Percentiles rank a stretch among this genome's conserved stretches.
These are phyloP conservation scores for Cladosporium cucumerinum DNA, from an alignment of 2,329 filamentous ascomycete genomes.

Conservation along the genomic window DNA sequence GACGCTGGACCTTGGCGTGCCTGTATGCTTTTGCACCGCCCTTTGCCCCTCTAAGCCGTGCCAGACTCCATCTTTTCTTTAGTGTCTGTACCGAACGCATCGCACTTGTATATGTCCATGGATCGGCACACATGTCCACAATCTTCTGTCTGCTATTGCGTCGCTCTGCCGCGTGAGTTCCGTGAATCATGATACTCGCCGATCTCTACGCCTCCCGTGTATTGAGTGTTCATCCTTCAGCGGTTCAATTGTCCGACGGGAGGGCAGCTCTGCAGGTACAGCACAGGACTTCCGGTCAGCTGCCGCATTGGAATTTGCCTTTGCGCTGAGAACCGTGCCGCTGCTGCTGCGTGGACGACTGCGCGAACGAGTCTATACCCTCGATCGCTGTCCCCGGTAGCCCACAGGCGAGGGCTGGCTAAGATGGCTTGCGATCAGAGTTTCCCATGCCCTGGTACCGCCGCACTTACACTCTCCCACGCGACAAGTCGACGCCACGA, in stretches of 20 bases:
- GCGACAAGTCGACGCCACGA: constrained; percentile 10
- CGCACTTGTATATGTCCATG: background rate
- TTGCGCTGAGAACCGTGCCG: background rate
- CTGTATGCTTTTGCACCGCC: background rate
- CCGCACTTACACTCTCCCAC: constrained; percentile 8
- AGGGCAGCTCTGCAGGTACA: background rate
- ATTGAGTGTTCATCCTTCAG: background rate
- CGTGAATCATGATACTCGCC: background rate
- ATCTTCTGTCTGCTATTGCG: background rate
- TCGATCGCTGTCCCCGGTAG: background rate
- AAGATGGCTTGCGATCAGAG: constrained; percentile 3
- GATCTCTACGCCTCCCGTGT: background rate
- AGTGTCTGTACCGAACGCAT: background rate
- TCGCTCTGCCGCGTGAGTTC: background rate
- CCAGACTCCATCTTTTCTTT: background rate
- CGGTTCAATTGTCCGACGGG: background rate
- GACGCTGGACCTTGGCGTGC: background rate
- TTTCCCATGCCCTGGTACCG: background rate
- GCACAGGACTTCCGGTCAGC: background rate
- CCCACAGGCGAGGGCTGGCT: background rate
- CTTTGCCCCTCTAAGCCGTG: background rate
- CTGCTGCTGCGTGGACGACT: background rate
- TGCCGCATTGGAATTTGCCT: background rate
- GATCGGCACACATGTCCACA: background rate
- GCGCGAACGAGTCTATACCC: background rate